Percentiles rank a stretch among this genome's conserved stretches.
phyloP scores from a whole-genome alignment of 108 stramenopile species.

The Fragilariopsis cylindrus region DNA sequence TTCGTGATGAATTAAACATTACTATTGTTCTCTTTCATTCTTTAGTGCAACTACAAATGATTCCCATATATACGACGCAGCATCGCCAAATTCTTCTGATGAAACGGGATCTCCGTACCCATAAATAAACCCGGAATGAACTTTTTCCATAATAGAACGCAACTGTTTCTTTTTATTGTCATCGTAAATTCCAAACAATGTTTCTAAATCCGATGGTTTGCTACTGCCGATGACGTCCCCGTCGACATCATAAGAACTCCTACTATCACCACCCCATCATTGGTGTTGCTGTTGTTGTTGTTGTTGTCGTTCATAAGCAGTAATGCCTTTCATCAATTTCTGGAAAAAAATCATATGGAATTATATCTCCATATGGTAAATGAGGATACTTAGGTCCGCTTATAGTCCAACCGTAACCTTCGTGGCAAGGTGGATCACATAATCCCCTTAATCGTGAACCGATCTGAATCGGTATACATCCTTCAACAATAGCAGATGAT shows the following conservation, averaged over 20 bases:
- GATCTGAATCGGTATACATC: slow-evolving; percentile 48
- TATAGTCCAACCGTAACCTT: slow-evolving; percentile 40
- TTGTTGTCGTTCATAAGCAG: not conserved
- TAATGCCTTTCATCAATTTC: slow-evolving; percentile 43
- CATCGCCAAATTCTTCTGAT: slow-evolving; percentile 41
- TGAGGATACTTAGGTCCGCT: slow-evolving; percentile 40
- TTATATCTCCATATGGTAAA: slow-evolving; percentile 32
- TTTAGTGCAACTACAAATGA: slow-evolving; percentile 22
- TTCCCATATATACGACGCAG: slow-evolving; percentile 31
- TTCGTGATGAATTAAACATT: not conserved
- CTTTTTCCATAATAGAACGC: slow-evolving; percentile 24
- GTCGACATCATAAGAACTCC: not conserved
- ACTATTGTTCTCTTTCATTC: not conserved
- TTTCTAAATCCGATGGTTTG: not conserved
- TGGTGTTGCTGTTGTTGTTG: too few relatives aligned
- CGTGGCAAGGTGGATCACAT: slow-evolving; percentile 50
- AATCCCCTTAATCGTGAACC: slow-evolving; percentile 47
- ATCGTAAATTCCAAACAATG: not conserved
- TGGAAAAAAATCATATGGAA: slow-evolving; percentile 41
- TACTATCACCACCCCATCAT: not conserved
- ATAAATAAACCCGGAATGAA: slow-evolving; percentile 47
- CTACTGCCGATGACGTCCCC: not conserved
- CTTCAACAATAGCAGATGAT: slow-evolving; percentile 39
- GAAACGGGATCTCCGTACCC: slow-evolving; percentile 56
- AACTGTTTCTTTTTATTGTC: slow-evolving; percentile 10